Base-by-base conservation (phyloP, 345 rosid genomes). In the Eucalyptus rudis region DNA sequence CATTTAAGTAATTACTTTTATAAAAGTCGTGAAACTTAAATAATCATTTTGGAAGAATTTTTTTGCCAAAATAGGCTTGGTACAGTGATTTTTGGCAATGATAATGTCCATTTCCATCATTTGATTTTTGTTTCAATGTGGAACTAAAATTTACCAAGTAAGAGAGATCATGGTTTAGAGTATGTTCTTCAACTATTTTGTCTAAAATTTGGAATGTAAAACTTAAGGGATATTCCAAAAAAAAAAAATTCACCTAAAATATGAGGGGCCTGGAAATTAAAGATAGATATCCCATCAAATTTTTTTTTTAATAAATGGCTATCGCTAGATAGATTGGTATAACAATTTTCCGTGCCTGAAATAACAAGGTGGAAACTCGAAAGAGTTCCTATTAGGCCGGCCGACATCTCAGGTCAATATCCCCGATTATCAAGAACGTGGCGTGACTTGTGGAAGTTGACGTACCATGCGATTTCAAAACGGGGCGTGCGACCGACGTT, bases 161-260 rank as follows among this genome's bases (percentile, higher is more conserved):
- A 66, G 13, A 9, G 31, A 59, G 36, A 64, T 64, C 22, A 17
- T 17, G 56, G 1, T 51, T 51, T 0, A 51, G 0, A 49, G 16
- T 49, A 49, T 14, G 2, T 49, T 49, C 1, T 2, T 49, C 5
- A 49, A 49, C 3, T 49, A 0, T 50, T 50, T 50, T 0, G 52
- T 49, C 17, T 50, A 0, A 50, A 50, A 50, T 50, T 50, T 50
- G 19, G 52, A 50, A 50, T 5, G 24, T 20, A 52, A 52, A 52
- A 52, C 1, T 52, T 20, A 0, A 52, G 25, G 25, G 25, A 52
- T 52, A 19, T 20, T 52, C 24, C 1, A 52, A 2, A 52, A 52
- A 40, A n/a, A n/a, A 52, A 52, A 52, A 25, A 52, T 52, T 52
- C 58, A 52, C 58, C 58, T 52, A 19, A 52, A 52, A 7, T 20